These are phyloP conservation scores for Arctostaphylos glauca DNA, from an alignment of 148 eudicot species.

Conservation along the genomic window DNA sequence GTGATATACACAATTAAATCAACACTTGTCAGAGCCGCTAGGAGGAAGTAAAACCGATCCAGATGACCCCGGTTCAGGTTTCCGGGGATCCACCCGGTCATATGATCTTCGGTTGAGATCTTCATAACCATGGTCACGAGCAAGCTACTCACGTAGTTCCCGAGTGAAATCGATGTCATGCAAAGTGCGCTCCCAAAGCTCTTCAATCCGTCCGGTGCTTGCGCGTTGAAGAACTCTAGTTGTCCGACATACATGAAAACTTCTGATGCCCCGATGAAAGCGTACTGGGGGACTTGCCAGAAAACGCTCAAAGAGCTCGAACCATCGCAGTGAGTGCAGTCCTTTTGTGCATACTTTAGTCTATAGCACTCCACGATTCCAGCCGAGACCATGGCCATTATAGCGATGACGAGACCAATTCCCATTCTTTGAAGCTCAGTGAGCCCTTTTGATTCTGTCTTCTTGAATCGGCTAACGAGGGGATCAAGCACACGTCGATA, in stretches of 20 bases:
- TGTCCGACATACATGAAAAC: slow-evolving; percentile 96
- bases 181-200: slow-evolving; percentile 94
- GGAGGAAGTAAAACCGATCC: slow-evolving; percentile 74
- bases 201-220: slow-evolving; percentile 84
- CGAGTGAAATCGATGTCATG: slow-evolving; percentile 92
- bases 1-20: slow-evolving; percentile 58
- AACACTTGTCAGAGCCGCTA: slow-evolving; percentile 58
- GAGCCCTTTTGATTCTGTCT: slow-evolving; percentile 49
- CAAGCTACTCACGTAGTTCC: slow-evolving; percentile 81
- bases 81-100: slow-evolving; percentile 94
- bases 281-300: slow-evolving; percentile 93
- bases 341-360: slow-evolving; percentile 59
- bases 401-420: slow-evolving; percentile 71
- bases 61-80: slow-evolving; percentile 82
- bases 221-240: slow-evolving; percentile 85
- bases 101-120: slow-evolving; percentile 59
- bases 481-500: slow-evolving; percentile 66
- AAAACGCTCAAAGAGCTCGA: slow-evolving; percentile 72
- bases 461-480: slow-evolving; percentile 41
- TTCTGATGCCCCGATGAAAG: slow-evolving; percentile 77
- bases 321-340: slow-evolving; percentile 51
- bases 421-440: slow-evolving; percentile 94
- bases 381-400: slow-evolving; percentile 79
- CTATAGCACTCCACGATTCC: slow-evolving; percentile 70
- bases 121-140: slow-evolving; percentile 73